phyloP scores from a whole-genome alignment of 1,284 basidiomycete genomes.

The Sanghuangporus sanghuang region DNA sequence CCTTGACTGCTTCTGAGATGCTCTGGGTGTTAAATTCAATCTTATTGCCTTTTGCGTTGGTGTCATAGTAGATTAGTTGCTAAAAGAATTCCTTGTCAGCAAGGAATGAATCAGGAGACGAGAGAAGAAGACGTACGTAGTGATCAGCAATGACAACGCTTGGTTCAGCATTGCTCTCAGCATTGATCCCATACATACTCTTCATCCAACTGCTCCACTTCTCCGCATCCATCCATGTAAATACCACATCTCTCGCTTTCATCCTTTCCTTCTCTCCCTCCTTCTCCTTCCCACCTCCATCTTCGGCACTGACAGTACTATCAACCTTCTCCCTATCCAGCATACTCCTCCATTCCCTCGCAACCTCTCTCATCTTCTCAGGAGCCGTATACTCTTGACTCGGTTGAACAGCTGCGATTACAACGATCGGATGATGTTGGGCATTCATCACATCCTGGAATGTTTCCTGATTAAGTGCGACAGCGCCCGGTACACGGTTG shows the following conservation, averaged over 20 bases:
- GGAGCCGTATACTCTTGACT: background rate
- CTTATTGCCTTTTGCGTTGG: constrained; percentile 42
- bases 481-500: constrained; percentile 65
- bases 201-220: constrained; percentile 84
- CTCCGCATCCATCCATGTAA: constrained; percentile 80
- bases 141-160: constrained; percentile 77
- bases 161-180: constrained; percentile 36
- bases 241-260: constrained; percentile 61
- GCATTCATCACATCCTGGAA: constrained; percentile 83
- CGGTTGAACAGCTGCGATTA: constrained; percentile 53
- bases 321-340: constrained; percentile 45
- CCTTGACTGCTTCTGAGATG: constrained; percentile 70
- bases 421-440: constrained; percentile 65
- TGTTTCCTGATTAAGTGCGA: constrained; percentile 68
- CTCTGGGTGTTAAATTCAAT: constrained; percentile 53
- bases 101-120: background rate
- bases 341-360: constrained; percentile 26
- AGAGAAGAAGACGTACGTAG: constrained; percentile 42
- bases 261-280: constrained; percentile 13
- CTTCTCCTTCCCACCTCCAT: constrained; percentile 16
- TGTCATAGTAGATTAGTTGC: constrained; percentile 66
- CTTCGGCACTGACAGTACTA: constrained; percentile 24
- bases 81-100: constrained; percentile 25
- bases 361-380: constrained; percentile 42
- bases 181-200: constrained; percentile 73